phyloP scores from a whole-genome alignment of 257 asterid species.

The Coffea eugenioides region DNA sequence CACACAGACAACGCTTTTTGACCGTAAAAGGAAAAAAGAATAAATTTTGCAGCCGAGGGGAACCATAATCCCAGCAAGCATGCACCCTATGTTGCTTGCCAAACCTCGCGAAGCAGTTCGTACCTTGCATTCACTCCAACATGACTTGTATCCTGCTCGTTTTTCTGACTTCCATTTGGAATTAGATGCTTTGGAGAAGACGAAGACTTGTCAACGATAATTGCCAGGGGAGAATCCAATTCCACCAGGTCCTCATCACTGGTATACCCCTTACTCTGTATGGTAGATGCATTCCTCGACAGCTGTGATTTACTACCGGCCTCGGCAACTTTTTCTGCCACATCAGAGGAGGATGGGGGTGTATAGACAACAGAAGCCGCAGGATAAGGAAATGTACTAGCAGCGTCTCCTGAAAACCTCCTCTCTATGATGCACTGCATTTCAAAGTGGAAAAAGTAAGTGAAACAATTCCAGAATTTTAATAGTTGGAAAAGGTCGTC shows the following conservation, averaged over 20 bases:
- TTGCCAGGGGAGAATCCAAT: conserved; percentile 58
- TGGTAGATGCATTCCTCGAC: conserved; percentile 59
- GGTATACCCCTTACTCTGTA: conserved; percentile 88
- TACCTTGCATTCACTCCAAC: conserved; percentile 61
- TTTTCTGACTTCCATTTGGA: conserved; percentile 24
- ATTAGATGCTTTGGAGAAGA: conserved; percentile 32
- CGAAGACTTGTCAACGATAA: conserved; percentile 47
- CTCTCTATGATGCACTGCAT: conserved; percentile 72
- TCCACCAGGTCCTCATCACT: conserved; percentile 92
- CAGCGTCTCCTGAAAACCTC: conserved; percentile 43
- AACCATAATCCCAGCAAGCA: background rate
- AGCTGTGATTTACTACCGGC: conserved; percentile 42
- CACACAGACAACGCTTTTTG: background rate
- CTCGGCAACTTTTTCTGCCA: conserved; percentile 64
- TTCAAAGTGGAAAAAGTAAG: conserved; percentile 16
- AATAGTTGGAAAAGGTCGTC: background rate
- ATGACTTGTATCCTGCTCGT: conserved; percentile 19
- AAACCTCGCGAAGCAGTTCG: conserved; percentile 85
- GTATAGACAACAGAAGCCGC: conserved; percentile 62
- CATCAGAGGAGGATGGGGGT: conserved; percentile 58
- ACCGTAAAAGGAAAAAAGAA: too few relatives aligned
- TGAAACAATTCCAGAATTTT: background rate
- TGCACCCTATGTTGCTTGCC: conserved; percentile 46
- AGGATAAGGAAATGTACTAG: conserved; percentile 63
- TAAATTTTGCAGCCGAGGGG: background rate